A percentile compares a stretch with the other conserved stretches of the same genome.
Evolutionary conservation across 495 filamentous ascomycete species (phyloP).

Genomic region (Elasticomyces elasticus): DNA sequence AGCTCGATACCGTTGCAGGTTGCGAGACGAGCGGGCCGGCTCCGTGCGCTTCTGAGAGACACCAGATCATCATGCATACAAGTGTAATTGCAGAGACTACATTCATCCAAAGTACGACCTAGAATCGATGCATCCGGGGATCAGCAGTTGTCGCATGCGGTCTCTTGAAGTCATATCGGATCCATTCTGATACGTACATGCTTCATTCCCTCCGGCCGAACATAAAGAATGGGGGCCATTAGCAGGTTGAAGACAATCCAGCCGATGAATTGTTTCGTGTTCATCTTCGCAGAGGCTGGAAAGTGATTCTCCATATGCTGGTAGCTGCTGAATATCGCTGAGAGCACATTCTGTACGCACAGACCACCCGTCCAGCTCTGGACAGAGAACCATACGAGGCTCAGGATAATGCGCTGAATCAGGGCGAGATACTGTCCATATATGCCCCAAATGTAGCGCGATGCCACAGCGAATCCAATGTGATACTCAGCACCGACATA

Average conservation of each 20-base stretch:
- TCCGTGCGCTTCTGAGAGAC: constrained; percentile 28
- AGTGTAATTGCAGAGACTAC: constrained; percentile 28
- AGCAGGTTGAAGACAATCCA: constrained; percentile 22
- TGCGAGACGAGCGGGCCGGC: constrained; percentile 21
- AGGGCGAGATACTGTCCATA: constrained; percentile 23
- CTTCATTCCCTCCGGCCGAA: constrained; percentile 34
- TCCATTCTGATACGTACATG: constrained; percentile 28
- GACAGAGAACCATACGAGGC: constrained; percentile 25
- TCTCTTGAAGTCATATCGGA: not conserved
- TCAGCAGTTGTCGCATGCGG: too few relatives aligned
- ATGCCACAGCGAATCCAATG: constrained; percentile 29
- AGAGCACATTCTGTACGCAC: constrained; percentile 19
- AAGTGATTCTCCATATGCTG: constrained; percentile 35
- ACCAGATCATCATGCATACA: constrained; percentile 36
- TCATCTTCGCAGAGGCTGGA: constrained; percentile 31
- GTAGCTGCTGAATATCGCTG: constrained; percentile 37
- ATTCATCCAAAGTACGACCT: constrained; percentile 30
- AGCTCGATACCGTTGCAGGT: constrained; percentile 22
- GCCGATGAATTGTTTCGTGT: constrained; percentile 32
- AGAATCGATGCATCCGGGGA: too few relatives aligned
- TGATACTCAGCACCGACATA: constrained; percentile 33
- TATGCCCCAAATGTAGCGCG: constrained; percentile 31
- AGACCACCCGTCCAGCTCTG: constrained; percentile 18
- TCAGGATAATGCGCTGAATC: constrained; percentile 21
- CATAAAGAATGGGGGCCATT: constrained; percentile 31